A percentile compares a stretch with the other conserved stretches of the same genome.
phyloP scores from a whole-genome alignment of 257 asterid genomes.

The Nicotiana attenuata region DNA sequence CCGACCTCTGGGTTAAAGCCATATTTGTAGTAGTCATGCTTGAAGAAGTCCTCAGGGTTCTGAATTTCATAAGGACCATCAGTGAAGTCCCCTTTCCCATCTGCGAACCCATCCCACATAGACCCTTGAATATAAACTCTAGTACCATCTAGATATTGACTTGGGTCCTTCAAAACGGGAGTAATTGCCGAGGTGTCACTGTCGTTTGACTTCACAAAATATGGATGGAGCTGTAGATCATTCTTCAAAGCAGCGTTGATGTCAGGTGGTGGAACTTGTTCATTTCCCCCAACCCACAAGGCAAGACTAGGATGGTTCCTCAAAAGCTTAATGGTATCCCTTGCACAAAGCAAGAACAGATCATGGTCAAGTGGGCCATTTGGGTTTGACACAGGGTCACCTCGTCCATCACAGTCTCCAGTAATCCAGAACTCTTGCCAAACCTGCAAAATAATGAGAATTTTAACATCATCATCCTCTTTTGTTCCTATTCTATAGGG shows the following conservation, averaged over 20 bases:
- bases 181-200: conserved; percentile 17
- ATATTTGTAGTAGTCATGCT: conserved; percentile 63
- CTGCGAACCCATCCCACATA: conserved; percentile 98
- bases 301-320: conserved; percentile 98
- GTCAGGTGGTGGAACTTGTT: conserved; percentile 92
- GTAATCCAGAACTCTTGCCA: conserved; percentile 99
- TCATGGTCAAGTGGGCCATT: conserved; percentile 95
- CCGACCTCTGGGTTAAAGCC: conserved; percentile 99
- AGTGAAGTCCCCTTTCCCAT: conserved; percentile 81
- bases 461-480: no score
- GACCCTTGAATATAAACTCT: conserved; percentile 82
- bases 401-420: conserved; percentile 93
- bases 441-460: conserved; percentile 46
- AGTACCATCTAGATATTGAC: conserved; percentile 88
- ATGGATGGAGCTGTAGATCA: conserved; percentile 72
- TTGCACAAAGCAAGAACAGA: conserved; percentile 81
- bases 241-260: conserved; percentile 63
- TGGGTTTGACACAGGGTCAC: conserved; percentile 80
- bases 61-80: conserved; percentile 98
- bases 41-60: conserved; percentile 82
- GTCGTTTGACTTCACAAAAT: conserved; percentile 26
- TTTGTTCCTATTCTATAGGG: not conserved
- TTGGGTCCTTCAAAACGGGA: conserved; percentile 50
- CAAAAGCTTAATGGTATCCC: conserved; percentile 85
- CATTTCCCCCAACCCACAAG: conserved; percentile 98